These are phyloP conservation scores for Magnusiomyces tetraspermus DNA, from an alignment of 1,139 yeast genomes.

Conservation along the genomic window DNA sequence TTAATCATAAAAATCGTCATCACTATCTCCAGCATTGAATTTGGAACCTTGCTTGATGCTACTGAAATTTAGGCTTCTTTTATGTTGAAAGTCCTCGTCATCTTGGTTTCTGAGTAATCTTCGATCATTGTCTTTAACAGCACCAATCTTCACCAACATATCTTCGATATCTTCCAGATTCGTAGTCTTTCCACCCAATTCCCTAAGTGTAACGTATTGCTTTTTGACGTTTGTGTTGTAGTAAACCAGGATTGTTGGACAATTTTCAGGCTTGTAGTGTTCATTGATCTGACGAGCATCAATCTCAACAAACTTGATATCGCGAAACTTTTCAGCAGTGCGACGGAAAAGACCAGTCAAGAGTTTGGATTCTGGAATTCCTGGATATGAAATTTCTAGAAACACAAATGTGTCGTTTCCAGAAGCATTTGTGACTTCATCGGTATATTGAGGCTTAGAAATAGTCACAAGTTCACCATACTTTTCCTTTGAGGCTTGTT, in stretches of 20 bases:
- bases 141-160: conserved; percentile 54
- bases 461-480: conserved; percentile 73
- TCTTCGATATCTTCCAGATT: conserved; percentile 58
- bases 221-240: conserved; percentile 64
- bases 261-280: conserved; percentile 76
- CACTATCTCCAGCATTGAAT: conserved; percentile 9
- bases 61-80: conserved; percentile 1
- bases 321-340: conserved; percentile 37
- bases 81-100: conserved; percentile 35
- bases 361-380: conserved; percentile 65
- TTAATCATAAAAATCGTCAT: conserved; percentile 15
- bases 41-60: neutral
- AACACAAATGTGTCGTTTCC: conserved; percentile 45
- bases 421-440: conserved; percentile 78
- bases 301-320: conserved; percentile 83
- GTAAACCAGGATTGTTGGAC: conserved; percentile 84
- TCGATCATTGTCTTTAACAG: conserved; percentile 55
- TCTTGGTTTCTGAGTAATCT: conserved; percentile 56
- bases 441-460: conserved; percentile 77
- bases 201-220: conserved; percentile 69
- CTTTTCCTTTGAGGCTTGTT: conserved; percentile 49
- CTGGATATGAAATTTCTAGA: conserved; percentile 65
- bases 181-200: conserved; percentile 78
- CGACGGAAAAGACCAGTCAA: conserved; percentile 45
- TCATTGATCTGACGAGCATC: conserved; percentile 85